These are phyloP conservation scores for Arxiozyma heterogenica DNA, from an alignment of 1,139 yeast species.

Conservation along the genomic window DNA sequence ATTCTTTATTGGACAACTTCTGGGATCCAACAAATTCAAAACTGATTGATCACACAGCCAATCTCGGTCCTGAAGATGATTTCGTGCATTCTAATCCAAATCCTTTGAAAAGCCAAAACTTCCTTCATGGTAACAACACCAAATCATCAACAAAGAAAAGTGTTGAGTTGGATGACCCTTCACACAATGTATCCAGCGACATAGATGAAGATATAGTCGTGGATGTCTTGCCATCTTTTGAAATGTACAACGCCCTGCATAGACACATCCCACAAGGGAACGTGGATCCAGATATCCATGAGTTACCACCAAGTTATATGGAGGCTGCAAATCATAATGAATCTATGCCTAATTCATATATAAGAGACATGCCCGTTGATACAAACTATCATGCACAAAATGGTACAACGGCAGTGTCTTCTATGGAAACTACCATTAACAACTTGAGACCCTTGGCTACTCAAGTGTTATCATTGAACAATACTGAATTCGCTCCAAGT, in stretches of 20 bases:
- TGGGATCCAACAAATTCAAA: background rate
- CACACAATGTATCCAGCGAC: background rate
- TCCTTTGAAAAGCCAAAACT: background rate
- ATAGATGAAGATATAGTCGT: conserved; percentile 13
- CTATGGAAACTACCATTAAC: conserved; percentile 6
- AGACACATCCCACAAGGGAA: conserved; percentile 31
- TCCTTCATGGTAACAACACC: background rate
- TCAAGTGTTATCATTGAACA: conserved; percentile 12
- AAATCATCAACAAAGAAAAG: background rate
- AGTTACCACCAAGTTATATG: conserved; percentile 26
- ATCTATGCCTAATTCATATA: background rate
- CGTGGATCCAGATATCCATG: conserved; percentile 27
- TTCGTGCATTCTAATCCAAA: background rate
- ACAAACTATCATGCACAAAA: background rate
- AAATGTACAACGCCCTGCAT: conserved; percentile 30
- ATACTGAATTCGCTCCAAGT: background rate
- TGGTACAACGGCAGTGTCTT: background rate
- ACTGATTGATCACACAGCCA: background rate
- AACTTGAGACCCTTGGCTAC: conserved; percentile 19
- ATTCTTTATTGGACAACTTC: background rate
- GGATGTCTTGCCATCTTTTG: conserved; percentile 30
- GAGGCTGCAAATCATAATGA: conserved; percentile 11
- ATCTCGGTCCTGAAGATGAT: background rate
- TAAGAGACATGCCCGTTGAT: background rate
- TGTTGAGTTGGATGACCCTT: background rate